Evolutionary conservation across 1,284 basidiomycete genomes (phyloP), one percentile per base, ranked within the genome.

Genomic region (Cutaneotrichosporon cutaneum): DNA sequence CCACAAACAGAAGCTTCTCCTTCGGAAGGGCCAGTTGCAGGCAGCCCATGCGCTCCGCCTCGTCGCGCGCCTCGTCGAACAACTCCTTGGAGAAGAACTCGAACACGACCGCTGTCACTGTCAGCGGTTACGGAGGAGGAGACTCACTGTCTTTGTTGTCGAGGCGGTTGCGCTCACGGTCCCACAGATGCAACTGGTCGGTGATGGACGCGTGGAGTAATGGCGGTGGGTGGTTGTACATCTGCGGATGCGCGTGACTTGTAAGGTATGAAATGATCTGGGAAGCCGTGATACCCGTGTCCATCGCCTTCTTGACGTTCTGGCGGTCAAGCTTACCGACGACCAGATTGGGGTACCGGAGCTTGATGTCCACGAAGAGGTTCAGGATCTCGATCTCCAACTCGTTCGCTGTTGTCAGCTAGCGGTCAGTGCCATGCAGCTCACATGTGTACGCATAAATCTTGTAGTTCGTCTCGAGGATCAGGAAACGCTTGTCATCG

Each of bases 141-240:
- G 36, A 71, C 78, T 55, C 72, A 92, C 92, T 90, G 83, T 94
- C 90, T 75, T 89, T 84, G 32, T 89, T 88, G 70, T 90, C 88
- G 2, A 99, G 83, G 55, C 96, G 86, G 77, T 98, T 94, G 78
- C 90, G 88, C 81, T 99, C 96, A 57, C 94, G 83, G 79, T 99
- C 95, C 95, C 96, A 99, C 18, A 99, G 83, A 57, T 96, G 87
- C 68, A 99, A 91, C 81, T 99, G 96, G 81, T 99, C 96, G 70
- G 97, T 94, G 0, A 98, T 94, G 0, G 95, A 75, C 2, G 75
- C 72, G 54, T 78, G 77, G 1, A 78, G 64, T 7, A 78, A 53
- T 4, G 77, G 77, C 22, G 77, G 77, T 2, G 77, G 77, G 78
- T 94, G 92, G 79, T 89, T 92, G 73, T 90, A 87, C 95, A 99